Evolutionary conservation across 2,329 filamentous ascomycete species (phyloP).

Genomic region (Xylaria sp.): DNA sequence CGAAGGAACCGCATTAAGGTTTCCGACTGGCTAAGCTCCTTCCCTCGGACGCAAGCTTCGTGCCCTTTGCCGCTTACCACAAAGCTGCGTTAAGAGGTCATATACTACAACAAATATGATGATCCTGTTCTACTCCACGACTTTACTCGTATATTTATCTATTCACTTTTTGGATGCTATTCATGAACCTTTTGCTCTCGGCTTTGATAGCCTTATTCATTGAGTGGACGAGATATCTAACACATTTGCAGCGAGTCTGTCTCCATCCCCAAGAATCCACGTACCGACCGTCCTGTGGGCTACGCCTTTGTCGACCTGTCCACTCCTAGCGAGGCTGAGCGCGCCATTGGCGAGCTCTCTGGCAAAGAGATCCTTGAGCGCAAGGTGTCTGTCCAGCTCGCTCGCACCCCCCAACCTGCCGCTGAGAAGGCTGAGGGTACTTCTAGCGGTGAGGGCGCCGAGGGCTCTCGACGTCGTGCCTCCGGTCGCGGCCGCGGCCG

Average conservation of each 20-base stretch:
- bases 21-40: too few species aligned
- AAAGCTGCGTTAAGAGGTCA: too few species aligned
- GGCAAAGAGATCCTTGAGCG: conserved; percentile 97
- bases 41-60: too few species aligned
- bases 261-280: conserved; percentile 99
- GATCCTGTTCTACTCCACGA: neutral
- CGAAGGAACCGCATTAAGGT: too few species aligned
- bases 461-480: conserved; percentile 67
- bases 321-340: conserved; percentile 91
- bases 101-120: neutral
- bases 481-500: conserved; percentile 72
- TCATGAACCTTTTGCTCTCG: neutral
- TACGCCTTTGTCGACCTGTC: conserved; percentile 99
- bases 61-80: too few species aligned
- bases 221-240: conserved; percentile 22
- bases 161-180: neutral
- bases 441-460: conserved; percentile 76
- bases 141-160: neutral
- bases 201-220: neutral
- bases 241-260: conserved; percentile 82
- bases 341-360: conserved; percentile 92
- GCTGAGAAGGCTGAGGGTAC: conserved; percentile 75
- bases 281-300: conserved; percentile 96
- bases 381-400: conserved; percentile 98
- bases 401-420: conserved; percentile 91